Evolutionary conservation across 192 early-diverging fungal species (phyloP).

Genomic region (Backusella morwellensis): DNA sequence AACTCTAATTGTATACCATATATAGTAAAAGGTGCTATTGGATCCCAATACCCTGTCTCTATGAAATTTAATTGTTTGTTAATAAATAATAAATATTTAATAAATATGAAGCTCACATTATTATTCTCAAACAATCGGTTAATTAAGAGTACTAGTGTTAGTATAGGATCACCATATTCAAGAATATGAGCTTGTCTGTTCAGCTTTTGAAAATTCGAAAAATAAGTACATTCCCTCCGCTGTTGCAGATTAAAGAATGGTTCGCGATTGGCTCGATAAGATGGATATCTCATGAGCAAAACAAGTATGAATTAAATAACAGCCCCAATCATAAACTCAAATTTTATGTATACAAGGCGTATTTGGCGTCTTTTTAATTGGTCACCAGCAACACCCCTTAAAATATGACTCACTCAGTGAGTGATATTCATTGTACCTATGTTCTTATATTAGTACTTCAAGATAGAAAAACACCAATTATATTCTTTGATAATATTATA

Average conservation of each 20-base stretch:
- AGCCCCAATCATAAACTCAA: not conserved
- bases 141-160: not conserved
- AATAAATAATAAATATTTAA: not conserved
- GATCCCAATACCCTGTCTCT: not conserved
- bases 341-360: conserved; percentile 2
- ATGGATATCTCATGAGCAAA: not conserved
- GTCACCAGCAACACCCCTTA: not conserved
- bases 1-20: not conserved
- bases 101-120: not conserved
- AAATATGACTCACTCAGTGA: not conserved
- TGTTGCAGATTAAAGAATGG: not conserved
- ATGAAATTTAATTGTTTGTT: not conserved
- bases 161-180: not conserved
- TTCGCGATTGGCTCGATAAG: not conserved
- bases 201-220: not conserved
- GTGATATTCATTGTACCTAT: conserved; percentile 3
- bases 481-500: not conserved
- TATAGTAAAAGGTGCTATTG: not conserved
- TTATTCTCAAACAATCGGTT: not conserved
- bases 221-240: not conserved
- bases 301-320: not conserved
- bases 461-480: conserved; percentile 1
- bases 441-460: not conserved
- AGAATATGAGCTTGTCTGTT: not conserved
- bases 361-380: not conserved